These are phyloP conservation scores for Ceratobasidium sp. DNA, from an alignment of 1,284 basidiomycete genomes.

Conservation along the genomic window DNA sequence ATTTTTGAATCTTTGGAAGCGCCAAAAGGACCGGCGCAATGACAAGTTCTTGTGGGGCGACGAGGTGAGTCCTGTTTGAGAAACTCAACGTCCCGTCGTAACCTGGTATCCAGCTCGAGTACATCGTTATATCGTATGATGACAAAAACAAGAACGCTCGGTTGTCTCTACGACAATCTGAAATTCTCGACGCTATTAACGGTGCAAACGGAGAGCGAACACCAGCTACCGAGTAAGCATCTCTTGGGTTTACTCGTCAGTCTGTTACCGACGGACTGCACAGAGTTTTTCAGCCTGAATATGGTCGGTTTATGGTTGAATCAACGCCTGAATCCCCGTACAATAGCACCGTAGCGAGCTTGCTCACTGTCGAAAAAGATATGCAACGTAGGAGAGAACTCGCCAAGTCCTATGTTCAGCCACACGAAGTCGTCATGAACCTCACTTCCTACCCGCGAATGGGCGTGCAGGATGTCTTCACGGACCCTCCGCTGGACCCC, in stretches of 20 bases:
- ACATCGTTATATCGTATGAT: constrained; percentile 93
- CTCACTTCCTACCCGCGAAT: constrained; percentile 96
- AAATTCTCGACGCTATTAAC: constrained; percentile 80
- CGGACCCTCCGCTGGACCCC: constrained; percentile 88
- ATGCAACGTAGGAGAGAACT: constrained; percentile 94
- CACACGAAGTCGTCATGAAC: constrained; percentile 91
- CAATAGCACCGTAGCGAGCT: constrained; percentile 84
- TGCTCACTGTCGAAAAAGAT: constrained; percentile 91
- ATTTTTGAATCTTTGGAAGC: constrained; percentile 93
- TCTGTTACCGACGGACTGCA: no score
- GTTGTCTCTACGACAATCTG: constrained; percentile 91
- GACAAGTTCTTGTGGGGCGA: constrained; percentile 99
- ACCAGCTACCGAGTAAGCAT: constrained; percentile 3
- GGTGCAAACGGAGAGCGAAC: neutral
- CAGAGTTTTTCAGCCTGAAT: constrained; percentile 93
- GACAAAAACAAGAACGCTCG: constrained; percentile 82
- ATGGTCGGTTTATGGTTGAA: constrained; percentile 98
- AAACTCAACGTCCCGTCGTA: constrained; percentile 39
- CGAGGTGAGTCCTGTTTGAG: constrained; percentile 72
- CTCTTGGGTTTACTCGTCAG: neutral
- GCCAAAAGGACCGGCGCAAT: constrained; percentile 88
- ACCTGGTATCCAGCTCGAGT: constrained; percentile 80
- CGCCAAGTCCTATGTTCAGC: constrained; percentile 83
- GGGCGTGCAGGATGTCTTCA: constrained; percentile 89
- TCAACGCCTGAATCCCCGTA: constrained; percentile 96